phyloP scores from a whole-genome alignment of 1,284 basidiomycete species.

The Fistulina hepatica region DNA sequence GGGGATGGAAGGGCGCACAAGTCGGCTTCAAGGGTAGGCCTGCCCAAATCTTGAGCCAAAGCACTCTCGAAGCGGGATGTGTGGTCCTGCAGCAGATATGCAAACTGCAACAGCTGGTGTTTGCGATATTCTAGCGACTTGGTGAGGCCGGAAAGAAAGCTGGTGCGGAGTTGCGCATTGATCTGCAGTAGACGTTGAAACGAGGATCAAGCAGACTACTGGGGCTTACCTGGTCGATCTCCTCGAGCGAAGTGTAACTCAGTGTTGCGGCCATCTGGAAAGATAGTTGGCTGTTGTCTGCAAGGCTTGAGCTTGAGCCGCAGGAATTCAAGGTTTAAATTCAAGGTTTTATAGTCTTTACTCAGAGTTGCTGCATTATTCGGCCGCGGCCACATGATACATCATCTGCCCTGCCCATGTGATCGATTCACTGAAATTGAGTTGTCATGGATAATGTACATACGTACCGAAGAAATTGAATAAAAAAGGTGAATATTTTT shows the following conservation, averaged over 20 bases:
- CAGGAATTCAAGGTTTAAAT: no score
- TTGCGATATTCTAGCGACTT: slow-evolving; percentile 51
- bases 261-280: no score
- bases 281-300: background rate
- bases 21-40: slow-evolving; percentile 40
- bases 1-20: slow-evolving; percentile 34
- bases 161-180: slow-evolving; percentile 35
- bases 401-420: no score
- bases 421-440: no score
- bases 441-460: no score
- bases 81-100: slow-evolving; percentile 61
- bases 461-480: no score
- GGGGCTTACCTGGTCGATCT: slow-evolving; percentile 24
- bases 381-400: no score
- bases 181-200: slow-evolving; percentile 29
- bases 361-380: no score
- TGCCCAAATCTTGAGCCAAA: slow-evolving; percentile 44
- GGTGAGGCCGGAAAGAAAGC: slow-evolving; percentile 49
- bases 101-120: slow-evolving; percentile 54
- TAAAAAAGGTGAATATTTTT: no score
- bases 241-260: slow-evolving; percentile 25
- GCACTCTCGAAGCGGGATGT: slow-evolving; percentile 42
- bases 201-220: background rate
- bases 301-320: background rate
- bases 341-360: no score